Conservation (phyloP, 2,329 filamentous ascomycete species). For the Exophiala dermatitidis region DNA sequence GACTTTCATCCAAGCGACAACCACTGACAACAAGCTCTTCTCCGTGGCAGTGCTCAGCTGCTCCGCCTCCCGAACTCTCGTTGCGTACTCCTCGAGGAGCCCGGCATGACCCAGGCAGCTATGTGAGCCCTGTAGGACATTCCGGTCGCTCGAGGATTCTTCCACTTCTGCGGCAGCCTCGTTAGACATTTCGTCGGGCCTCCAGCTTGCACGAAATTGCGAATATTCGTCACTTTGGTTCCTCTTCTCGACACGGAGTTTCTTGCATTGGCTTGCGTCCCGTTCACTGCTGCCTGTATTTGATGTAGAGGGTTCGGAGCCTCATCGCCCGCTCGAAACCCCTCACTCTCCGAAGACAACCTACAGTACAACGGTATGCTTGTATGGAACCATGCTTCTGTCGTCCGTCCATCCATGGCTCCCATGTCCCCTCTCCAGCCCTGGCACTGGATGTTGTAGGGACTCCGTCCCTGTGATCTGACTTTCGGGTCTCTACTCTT, state of each 20-base stretch:
- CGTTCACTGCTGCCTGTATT: neutral
- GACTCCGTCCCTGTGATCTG: neutral
- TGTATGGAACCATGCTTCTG: neutral
- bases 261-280: neutral
- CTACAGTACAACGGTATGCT: neutral
- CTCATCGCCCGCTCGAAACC: neutral
- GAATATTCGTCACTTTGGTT: neutral
- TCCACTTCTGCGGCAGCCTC: neutral
- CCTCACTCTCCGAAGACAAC: constrained; percentile 1
- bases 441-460: neutral
- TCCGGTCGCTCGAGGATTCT: neutral
- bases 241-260: neutral
- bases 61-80: neutral
- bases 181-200: neutral
- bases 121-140: neutral
- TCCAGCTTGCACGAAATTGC: no score
- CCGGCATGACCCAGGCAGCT: neutral
- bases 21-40: neutral
- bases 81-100: neutral
- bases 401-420: neutral
- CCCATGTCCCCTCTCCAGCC: neutral
- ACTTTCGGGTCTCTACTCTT: neutral
- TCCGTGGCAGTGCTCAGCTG: neutral
- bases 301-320: neutral
- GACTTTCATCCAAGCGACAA: neutral